Percentiles rank a stretch among this genome's conserved stretches.
These are phyloP conservation scores for Rugosomyces carneus DNA, from an alignment of 1,284 basidiomycete species.

Conservation along the genomic window DNA sequence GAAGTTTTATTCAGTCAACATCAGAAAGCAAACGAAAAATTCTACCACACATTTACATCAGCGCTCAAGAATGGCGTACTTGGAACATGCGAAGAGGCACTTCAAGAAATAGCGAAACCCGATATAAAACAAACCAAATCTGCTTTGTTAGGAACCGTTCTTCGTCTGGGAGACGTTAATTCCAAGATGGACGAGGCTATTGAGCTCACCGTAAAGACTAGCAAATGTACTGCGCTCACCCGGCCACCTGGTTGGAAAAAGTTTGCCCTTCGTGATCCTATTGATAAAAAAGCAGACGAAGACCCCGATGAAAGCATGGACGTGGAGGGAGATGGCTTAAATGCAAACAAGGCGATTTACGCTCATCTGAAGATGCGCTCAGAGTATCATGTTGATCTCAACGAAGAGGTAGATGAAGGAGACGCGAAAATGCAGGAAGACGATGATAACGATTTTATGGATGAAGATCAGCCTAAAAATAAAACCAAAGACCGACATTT, in stretches of 20 bases:
- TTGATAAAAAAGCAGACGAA: slow-evolving; percentile 6
- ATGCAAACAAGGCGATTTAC: slow-evolving; percentile 36
- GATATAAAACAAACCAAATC: slow-evolving; percentile 68
- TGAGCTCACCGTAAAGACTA: slow-evolving; percentile 70
- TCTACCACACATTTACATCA: slow-evolving; percentile 55
- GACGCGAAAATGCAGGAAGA: slow-evolving; percentile 35
- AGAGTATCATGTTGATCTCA: slow-evolving; percentile 49
- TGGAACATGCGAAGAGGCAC: slow-evolving; percentile 67
- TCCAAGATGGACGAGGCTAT: slow-evolving; percentile 63
- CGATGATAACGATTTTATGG: slow-evolving; percentile 34
- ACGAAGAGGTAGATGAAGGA: slow-evolving; percentile 28
- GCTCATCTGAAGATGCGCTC: slow-evolving; percentile 52
- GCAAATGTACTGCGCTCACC: slow-evolving; percentile 77
- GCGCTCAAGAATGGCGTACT: slow-evolving; percentile 45
- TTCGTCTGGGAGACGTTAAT: slow-evolving; percentile 74
- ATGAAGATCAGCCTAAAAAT: slow-evolving; percentile 22
- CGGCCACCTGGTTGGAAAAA: slow-evolving; percentile 81
- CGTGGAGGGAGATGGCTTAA: slow-evolving; percentile 19
- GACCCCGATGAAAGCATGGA: slow-evolving; percentile 12
- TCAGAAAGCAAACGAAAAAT: slow-evolving; percentile 73
- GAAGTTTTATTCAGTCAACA: slow-evolving; percentile 1
- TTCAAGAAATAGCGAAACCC: slow-evolving; percentile 64
- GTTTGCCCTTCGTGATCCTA: slow-evolving; percentile 46
- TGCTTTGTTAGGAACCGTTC: slow-evolving; percentile 49
- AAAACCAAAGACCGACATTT: slow-evolving; percentile 25